Conservation (phyloP, 2,329 filamentous ascomycete species). For the Aspergillus persii region DNA sequence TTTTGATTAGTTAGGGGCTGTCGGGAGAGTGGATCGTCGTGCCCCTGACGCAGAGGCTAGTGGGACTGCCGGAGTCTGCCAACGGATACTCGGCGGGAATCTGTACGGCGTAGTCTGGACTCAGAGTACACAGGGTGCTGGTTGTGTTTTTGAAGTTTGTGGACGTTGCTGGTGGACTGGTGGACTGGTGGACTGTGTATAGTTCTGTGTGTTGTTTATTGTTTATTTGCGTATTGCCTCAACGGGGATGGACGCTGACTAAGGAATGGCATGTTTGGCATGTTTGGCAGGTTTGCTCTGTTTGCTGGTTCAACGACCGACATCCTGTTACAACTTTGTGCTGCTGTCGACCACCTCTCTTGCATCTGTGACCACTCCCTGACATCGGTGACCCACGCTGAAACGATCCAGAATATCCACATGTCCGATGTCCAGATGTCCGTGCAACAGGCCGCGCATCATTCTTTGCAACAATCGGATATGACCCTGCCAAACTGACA, state of each 20-base stretch:
- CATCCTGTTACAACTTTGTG: no score
- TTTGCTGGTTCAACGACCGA: neutral
- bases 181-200: no score
- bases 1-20: conserved; percentile 4
- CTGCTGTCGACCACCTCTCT: neutral
- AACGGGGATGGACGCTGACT: neutral
- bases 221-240: no score
- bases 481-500: neutral
- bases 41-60: neutral
- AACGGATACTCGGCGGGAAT: neutral
- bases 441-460: no score
- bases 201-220: no score
- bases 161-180: no score
- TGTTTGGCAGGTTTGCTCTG: conserved; percentile 5
- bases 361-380: neutral
- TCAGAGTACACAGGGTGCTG: neutral
- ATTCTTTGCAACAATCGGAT: neutral
- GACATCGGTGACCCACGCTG: neutral
- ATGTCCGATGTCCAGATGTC: no score
- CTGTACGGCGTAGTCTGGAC: no score
- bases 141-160: no score
- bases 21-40: neutral
- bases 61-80: neutral
- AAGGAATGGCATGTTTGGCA: neutral
- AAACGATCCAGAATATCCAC: neutral